A percentile compares a stretch with the other conserved stretches of the same genome.
phyloP scores from a whole-genome alignment of 306 rosid species.

The Chamaecrista fasciculata region DNA sequence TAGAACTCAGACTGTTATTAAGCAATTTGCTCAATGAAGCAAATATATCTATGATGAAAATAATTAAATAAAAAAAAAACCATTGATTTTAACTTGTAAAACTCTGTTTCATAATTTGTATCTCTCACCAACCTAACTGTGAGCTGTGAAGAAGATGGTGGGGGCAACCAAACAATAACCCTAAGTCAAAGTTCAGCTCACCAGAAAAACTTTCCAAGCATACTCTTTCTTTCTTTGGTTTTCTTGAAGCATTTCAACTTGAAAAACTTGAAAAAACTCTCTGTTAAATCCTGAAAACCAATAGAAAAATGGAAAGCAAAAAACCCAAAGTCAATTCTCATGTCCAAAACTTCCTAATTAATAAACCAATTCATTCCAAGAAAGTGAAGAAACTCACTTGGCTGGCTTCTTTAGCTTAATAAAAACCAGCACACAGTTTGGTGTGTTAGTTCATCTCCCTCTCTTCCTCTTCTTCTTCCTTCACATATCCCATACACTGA shows the following conservation, averaged over 20 bases:
- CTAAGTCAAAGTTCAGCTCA: slow-evolving; percentile 74
- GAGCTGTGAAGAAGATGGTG: slow-evolving; percentile 48
- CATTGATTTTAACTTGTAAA: slow-evolving; percentile 23
- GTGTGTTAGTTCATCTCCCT: slow-evolving; percentile 85
- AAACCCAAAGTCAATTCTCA: slow-evolving; percentile 27
- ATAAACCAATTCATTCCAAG: slow-evolving; percentile 24
- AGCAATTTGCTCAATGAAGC: neutral
- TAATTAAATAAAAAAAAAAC: neutral
- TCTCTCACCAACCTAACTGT: slow-evolving; percentile 42
- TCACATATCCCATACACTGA: slow-evolving; percentile 34
- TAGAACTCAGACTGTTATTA: neutral
- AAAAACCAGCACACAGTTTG: slow-evolving; percentile 48
- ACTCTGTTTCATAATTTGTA: slow-evolving; percentile 19
- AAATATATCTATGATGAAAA: no score
- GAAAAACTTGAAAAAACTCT: slow-evolving; percentile 30
- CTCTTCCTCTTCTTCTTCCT: slow-evolving; percentile 27
- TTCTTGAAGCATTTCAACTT: slow-evolving; percentile 38
- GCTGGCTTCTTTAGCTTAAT: slow-evolving; percentile 37
- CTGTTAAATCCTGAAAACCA: slow-evolving; percentile 18
- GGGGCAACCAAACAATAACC: slow-evolving; percentile 66
- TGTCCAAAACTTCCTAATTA: slow-evolving; percentile 24
- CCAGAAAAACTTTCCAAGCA: slow-evolving; percentile 39
- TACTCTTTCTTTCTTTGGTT: slow-evolving; percentile 23
- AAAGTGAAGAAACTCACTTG: no score
- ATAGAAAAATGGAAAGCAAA: slow-evolving; percentile 33